These are phyloP conservation scores for Clavaria fumosa DNA, from an alignment of 768 basidiomycete genomes.

Conservation along the genomic window DNA sequence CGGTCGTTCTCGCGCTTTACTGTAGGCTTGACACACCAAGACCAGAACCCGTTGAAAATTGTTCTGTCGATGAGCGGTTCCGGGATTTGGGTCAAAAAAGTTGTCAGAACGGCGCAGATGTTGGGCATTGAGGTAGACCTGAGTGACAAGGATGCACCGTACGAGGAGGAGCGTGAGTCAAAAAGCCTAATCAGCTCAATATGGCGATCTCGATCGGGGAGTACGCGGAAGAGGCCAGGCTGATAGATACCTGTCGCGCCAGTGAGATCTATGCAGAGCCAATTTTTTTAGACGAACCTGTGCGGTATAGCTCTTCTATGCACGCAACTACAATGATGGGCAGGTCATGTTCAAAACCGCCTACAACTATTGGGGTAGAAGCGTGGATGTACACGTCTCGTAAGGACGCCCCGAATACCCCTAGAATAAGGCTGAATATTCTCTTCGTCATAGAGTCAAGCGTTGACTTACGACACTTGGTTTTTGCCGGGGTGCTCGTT, in stretches of 20 bases:
- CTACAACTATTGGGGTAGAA: slow-evolving; percentile 19
- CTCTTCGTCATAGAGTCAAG: background rate
- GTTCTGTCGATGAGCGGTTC: slow-evolving; percentile 23
- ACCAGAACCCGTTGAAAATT: slow-evolving; percentile 23
- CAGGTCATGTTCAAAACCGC: slow-evolving; percentile 22
- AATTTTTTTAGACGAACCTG: slow-evolving; percentile 14
- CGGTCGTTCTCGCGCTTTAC: slow-evolving; percentile 7
- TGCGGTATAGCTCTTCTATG: slow-evolving; percentile 28
- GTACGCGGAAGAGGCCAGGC: slow-evolving; percentile 18
- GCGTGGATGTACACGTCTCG: slow-evolving; percentile 22
- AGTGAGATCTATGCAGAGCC: slow-evolving; percentile 1
- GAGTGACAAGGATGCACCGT: slow-evolving; percentile 18
- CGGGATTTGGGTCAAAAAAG: slow-evolving; percentile 26
- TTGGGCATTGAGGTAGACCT: slow-evolving; percentile 24
- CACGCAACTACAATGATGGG: slow-evolving; percentile 27
- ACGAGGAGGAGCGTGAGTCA: slow-evolving; percentile 16
- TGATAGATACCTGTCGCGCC: slow-evolving; percentile 19
- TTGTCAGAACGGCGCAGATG: slow-evolving; percentile 26
- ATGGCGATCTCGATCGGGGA: slow-evolving; percentile 22
- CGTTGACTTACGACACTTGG: background rate
- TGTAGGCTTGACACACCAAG: slow-evolving; percentile 19
- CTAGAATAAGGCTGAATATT: slow-evolving; percentile 8
- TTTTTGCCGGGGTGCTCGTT: background rate
- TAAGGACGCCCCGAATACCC: slow-evolving; percentile 23
- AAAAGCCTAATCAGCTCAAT: slow-evolving; percentile 24